A percentile compares a stretch with the other conserved stretches of the same genome.
Evolutionary conservation across 306 rosid genomes (phyloP).

Genomic region (Corylus americana): DNA sequence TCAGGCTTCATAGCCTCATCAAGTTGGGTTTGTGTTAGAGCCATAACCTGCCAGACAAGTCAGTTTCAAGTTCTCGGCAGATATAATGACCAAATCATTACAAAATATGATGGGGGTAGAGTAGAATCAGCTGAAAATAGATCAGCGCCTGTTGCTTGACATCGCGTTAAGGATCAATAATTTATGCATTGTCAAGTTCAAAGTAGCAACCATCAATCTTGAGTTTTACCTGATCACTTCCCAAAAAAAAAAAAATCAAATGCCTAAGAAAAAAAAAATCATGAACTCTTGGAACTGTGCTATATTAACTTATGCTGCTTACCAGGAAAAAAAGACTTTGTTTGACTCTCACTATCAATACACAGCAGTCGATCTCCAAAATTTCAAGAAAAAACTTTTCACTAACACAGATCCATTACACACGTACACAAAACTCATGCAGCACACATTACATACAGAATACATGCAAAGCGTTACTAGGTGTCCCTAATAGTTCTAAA

Average conservation of each 20-base stretch:
- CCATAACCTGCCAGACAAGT: slow-evolving; percentile 66
- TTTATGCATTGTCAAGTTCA: no score
- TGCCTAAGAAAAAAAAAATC: no score
- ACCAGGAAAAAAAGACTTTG: no score
- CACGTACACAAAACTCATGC: not conserved
- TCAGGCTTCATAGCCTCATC: slow-evolving; percentile 95
- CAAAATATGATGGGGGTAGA: not conserved
- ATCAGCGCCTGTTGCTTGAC: not conserved
- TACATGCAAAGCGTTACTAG: not conserved
- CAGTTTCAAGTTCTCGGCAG: slow-evolving; percentile 23
- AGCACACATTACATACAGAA: not conserved
- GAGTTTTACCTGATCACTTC: no score
- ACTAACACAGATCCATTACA: not conserved
- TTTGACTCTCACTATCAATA: not conserved
- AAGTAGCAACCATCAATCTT: no score
- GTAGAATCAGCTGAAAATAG: slow-evolving; percentile 1
- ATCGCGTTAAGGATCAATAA: not conserved
- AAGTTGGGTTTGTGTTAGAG: slow-evolving; percentile 87
- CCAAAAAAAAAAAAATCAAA: no score
- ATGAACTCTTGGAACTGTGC: no score
- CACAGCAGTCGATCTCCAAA: not conserved
- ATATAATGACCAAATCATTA: slow-evolving; percentile 1
- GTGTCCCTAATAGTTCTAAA: not conserved
- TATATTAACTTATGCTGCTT: no score
- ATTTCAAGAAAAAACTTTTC: not conserved